Conservation (phyloP, 192 early-diverging fungal genomes). For the Umbelopsis ramanniana region DNA sequence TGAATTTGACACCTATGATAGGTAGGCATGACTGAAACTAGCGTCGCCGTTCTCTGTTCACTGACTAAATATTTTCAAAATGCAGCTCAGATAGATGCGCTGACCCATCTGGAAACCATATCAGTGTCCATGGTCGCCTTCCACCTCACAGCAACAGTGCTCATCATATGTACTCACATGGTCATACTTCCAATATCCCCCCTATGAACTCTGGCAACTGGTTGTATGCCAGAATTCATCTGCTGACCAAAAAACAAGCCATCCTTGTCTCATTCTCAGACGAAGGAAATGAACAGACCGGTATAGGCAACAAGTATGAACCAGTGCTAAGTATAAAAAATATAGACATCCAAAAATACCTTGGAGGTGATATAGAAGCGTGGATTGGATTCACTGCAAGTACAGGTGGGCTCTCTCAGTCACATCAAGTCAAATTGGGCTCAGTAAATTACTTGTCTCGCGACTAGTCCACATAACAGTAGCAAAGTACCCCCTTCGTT, state of each 20-base stretch:
- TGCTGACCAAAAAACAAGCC: not conserved
- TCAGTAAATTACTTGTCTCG: not conserved
- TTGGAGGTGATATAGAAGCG: constrained; percentile 1
- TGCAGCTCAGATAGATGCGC: constrained; percentile 31
- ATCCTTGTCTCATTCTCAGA: constrained; percentile 22
- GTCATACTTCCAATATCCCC: constrained; percentile 34
- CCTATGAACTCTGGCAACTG: constrained; percentile 32
- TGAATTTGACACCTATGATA: constrained; percentile 46
- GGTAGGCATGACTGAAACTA: constrained; percentile 16
- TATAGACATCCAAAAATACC: constrained; percentile 3
- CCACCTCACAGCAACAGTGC: constrained; percentile 29
- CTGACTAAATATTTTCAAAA: not conserved
- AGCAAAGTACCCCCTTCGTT: not conserved
- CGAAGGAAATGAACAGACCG: not conserved
- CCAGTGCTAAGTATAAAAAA: not conserved
- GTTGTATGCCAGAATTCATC: constrained; percentile 23
- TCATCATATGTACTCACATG: constrained; percentile 37
- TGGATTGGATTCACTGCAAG: constrained; percentile 45
- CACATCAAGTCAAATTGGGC: constrained; percentile 12
- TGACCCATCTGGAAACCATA: constrained; percentile 44
- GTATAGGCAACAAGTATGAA: not conserved
- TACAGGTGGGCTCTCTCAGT: constrained; percentile 43
- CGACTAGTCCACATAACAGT: not conserved
- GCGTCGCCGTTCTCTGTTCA: too few species aligned
- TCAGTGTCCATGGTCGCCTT: constrained; percentile 40